Conservation (phyloP, 768 basidiomycete genomes). For the Leucosporidium creatinivorum region DNA sequence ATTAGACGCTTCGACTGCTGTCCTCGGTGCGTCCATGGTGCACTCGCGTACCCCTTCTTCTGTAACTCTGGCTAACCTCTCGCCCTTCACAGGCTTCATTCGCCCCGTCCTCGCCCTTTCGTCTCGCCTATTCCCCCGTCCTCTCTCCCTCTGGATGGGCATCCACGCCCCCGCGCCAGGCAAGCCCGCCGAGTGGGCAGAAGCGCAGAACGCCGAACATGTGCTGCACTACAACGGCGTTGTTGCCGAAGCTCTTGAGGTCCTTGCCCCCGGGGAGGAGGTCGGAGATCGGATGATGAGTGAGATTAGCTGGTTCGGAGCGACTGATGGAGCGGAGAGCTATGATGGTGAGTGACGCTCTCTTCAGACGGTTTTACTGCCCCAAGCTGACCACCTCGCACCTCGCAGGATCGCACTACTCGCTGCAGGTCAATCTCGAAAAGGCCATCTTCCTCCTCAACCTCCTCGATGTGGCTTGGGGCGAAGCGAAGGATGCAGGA, state of each 20-base stretch:
- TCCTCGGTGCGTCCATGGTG: neutral
- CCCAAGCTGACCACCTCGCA: neutral
- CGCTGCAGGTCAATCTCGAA: constrained; percentile 11
- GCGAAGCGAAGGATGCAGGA: neutral
- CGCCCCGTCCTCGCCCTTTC: neutral
- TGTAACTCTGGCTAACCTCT: neutral
- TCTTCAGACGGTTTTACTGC: too few relatives aligned
- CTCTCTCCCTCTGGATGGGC: constrained; percentile 9
- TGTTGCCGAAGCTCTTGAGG: neutral
- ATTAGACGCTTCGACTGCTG: neutral
- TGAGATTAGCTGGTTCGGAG: neutral
- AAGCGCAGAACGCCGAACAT: neutral
- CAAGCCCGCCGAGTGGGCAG: constrained; percentile 2
- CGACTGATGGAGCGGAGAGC: neutral
- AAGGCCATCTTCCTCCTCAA: constrained; percentile 13
- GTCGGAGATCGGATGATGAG: neutral
- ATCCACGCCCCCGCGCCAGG: constrained; percentile 8
- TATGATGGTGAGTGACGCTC: constrained; percentile 2
- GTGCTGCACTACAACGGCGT: constrained; percentile 2
- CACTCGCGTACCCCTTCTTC: neutral
- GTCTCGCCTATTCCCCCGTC: neutral
- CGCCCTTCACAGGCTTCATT: constrained; percentile 5
- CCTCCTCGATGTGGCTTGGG: constrained; percentile 1
- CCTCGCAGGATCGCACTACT: constrained; percentile 1
- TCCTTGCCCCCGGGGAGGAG: neutral